Base-by-base conservation (phyloP, 1,139 yeast genomes). In the Saccharomyces uvarum region DNA sequence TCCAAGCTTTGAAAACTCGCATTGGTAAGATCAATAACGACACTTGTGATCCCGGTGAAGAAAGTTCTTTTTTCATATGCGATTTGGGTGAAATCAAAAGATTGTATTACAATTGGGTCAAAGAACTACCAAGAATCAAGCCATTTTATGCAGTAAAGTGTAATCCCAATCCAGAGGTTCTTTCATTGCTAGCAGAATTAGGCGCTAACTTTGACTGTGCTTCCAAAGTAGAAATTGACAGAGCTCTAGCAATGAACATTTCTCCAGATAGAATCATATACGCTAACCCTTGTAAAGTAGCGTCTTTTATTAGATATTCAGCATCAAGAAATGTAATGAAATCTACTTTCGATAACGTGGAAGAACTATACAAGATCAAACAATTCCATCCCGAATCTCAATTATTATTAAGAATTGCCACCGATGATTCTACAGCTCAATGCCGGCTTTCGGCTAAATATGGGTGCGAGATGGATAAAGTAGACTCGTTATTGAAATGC, bases 111-210 rank as follows among this genome's bases (percentile, higher is more conserved):
- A 74, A 80, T 50, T 93, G 98, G 98, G 67, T 69, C 32, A 55
- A 63, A 19, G 70, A 75, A 47, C 76, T 93, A 66, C 96, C 97
- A 16, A 77, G 83, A 54, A 84, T 93, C 49, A 80, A 80, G 55
- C 97, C 98, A 32, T 84, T 78, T 70, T 93, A 90, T 72, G 98
- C 99, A 27, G 95, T 93, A 63, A 93, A 93, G 73, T 93, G 98
- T 75, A 93, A 93, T 75, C 88, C 91, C 51, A 84, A 89, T 68
- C 61, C 74, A 6, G 74, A 75, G 56, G 83, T 93, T 16, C 71
- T 93, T 59, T 70, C 74, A 55, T 70, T 78, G 48, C 76, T 93
- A 61, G 83, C 81, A 14, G 60, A 72, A 1, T 70, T 84, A 60
- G 95, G 93, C 14, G 79, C 83, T 55, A 87, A 87, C 57, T 93